Percentiles rank a stretch among this genome's conserved stretches.
phyloP scores from a whole-genome alignment of 805 yeast genomes.

The Metahyphopichia silvanorum region DNA sequence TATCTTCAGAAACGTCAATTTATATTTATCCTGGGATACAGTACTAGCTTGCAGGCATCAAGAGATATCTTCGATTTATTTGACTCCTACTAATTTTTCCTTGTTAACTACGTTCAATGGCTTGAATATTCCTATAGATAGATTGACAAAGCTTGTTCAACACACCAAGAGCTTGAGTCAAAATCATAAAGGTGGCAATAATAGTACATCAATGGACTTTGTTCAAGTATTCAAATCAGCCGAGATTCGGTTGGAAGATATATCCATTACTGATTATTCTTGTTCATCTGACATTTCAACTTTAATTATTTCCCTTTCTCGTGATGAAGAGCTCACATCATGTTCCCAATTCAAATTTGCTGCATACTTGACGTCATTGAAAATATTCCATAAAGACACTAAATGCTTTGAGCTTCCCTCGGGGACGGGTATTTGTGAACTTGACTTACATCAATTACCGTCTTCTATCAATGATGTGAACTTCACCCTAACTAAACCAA shows the following conservation, averaged over 20 bases:
- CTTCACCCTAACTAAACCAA: slow-evolving; percentile 31
- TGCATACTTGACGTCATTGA: slow-evolving; percentile 25
- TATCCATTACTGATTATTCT: too few species aligned
- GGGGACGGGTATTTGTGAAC: slow-evolving; percentile 20
- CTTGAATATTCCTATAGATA: not conserved
- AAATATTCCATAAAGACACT: slow-evolving; percentile 24
- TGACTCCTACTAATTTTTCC: slow-evolving; percentile 11
- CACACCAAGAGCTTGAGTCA: too few species aligned
- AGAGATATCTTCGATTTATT: slow-evolving; percentile 5
- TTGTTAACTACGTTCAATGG: slow-evolving; percentile 3
- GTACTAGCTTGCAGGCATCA: slow-evolving; percentile 12
- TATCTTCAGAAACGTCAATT: slow-evolving; percentile 21
- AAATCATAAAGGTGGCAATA: too few species aligned
- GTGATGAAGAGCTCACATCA: too few species aligned
- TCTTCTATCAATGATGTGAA: slow-evolving; percentile 8
- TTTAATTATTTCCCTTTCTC: too few species aligned
- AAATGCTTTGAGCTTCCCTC: slow-evolving; percentile 36
- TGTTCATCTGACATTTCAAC: too few species aligned
- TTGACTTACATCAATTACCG: slow-evolving; percentile 1
- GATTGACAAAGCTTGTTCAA: too few species aligned
- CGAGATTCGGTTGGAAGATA: too few species aligned
- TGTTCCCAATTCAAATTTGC: slow-evolving; percentile 11
- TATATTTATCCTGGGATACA: slow-evolving; percentile 17
- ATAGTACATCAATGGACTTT: too few species aligned
- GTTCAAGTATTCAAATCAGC: too few species aligned